Evolutionary conservation across 2,329 filamentous ascomycete genomes (phyloP).

Genomic region (Xylariaceae sp.): DNA sequence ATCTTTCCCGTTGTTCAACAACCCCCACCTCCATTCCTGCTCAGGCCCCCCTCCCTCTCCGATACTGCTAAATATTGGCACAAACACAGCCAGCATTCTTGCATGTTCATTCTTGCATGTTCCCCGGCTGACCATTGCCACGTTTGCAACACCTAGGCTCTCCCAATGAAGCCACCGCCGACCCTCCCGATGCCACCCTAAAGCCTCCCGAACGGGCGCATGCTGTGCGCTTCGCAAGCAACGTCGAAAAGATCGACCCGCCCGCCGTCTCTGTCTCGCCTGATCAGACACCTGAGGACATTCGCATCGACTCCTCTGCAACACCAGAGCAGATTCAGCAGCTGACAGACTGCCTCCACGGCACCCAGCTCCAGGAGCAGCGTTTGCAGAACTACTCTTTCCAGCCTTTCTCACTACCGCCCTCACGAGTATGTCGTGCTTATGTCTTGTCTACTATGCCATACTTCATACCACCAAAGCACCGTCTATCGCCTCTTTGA

Average conservation of each 20-base stretch:
- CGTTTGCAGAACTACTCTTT: slow-evolving; percentile 85
- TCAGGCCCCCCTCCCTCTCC: background rate
- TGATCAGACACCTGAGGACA: slow-evolving; percentile 8
- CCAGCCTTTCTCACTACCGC: slow-evolving; percentile 84
- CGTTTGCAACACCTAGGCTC: slow-evolving; percentile 21
- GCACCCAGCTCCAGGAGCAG: slow-evolving; percentile 73
- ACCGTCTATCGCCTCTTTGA: background rate
- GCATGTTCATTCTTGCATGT: slow-evolving; percentile 8
- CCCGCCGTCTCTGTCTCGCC: slow-evolving; percentile 32
- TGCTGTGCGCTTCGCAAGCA: slow-evolving; percentile 69
- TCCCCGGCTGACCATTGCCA: slow-evolving; percentile 15
- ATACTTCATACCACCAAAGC: slow-evolving; percentile 19
- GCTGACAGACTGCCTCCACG: slow-evolving; percentile 70
- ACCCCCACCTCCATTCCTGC: slow-evolving; percentile 8
- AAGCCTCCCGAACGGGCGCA: slow-evolving; percentile 36
- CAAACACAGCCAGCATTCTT: background rate
- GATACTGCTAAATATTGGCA: too few relatives aligned
- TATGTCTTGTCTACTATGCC: slow-evolving; percentile 13
- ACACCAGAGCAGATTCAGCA: slow-evolving; percentile 65
- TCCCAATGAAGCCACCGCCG: slow-evolving; percentile 16
- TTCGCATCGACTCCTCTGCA: slow-evolving; percentile 36
- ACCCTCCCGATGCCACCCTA: slow-evolving; percentile 24
- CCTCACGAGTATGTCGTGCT: slow-evolving; percentile 66
- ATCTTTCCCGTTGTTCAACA: slow-evolving; percentile 10
- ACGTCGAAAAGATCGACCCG: slow-evolving; percentile 64